Evolutionary conservation across 2,329 filamentous ascomycete species (phyloP).

Genomic region (Dissoconium aciculare): DNA sequence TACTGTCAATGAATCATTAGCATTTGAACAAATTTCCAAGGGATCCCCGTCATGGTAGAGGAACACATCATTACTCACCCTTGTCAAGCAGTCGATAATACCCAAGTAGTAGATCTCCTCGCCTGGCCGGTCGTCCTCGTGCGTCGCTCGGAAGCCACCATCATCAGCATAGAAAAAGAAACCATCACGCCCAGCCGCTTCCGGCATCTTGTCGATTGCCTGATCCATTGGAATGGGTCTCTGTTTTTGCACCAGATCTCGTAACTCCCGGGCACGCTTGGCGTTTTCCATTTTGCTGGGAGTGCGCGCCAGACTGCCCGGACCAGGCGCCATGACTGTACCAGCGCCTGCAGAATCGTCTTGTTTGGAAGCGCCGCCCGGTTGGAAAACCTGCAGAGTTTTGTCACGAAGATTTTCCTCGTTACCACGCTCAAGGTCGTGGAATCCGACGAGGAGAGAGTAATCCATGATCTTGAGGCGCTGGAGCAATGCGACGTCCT

Average conservation of each 20-base stretch:
- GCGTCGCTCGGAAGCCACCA: slow-evolving; percentile 81
- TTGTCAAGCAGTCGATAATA: slow-evolving; percentile 94
- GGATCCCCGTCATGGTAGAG: no score
- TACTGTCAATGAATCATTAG: slow-evolving; percentile 43
- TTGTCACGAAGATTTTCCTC: slow-evolving; percentile 85
- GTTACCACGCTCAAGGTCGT: slow-evolving; percentile 79
- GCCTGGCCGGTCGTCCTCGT: slow-evolving; percentile 69
- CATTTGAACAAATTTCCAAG: not conserved
- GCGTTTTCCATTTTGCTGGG: slow-evolving; percentile 87
- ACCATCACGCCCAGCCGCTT: slow-evolving; percentile 53
- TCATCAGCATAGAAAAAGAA: slow-evolving; percentile 89
- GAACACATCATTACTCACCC: slow-evolving; percentile 71
- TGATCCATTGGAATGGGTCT: slow-evolving; percentile 86
- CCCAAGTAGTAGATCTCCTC: slow-evolving; percentile 96
- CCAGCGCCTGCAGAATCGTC: slow-evolving; percentile 4
- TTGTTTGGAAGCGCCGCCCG: slow-evolving; percentile 44
- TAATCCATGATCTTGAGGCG: slow-evolving; percentile 96
- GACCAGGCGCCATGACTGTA: slow-evolving; percentile 33
- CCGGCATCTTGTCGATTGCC: slow-evolving; percentile 71
- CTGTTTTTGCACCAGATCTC: slow-evolving; percentile 84
- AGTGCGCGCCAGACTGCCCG: slow-evolving; percentile 61
- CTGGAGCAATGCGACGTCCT: slow-evolving; percentile 76
- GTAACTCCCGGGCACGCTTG: slow-evolving; percentile 76
- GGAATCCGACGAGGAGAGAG: slow-evolving; percentile 84
- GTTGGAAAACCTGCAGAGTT: slow-evolving; percentile 86